phyloP scores from a whole-genome alignment of 106 monocot species.

The Apostasia ramifera region DNA sequence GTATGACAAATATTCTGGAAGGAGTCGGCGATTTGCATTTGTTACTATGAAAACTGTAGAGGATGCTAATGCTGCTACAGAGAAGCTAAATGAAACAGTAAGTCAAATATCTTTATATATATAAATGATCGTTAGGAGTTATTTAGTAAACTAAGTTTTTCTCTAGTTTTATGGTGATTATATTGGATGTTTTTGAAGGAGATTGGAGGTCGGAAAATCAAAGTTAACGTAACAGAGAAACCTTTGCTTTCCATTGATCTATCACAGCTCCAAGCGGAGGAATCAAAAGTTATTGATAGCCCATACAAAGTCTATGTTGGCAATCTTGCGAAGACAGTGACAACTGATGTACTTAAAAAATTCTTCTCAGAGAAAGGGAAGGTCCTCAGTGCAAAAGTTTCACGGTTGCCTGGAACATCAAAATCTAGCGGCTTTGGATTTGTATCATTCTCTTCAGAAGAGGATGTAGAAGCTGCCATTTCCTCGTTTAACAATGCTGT shows the following conservation, averaged over 20 bases:
- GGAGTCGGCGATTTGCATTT: constrained; percentile 88
- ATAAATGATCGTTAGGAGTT: too few species aligned
- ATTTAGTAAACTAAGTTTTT: too few species aligned
- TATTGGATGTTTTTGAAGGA: constrained; percentile 35
- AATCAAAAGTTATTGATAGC: constrained; percentile 77
- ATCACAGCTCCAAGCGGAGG: constrained; percentile 56
- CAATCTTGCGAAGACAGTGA: constrained; percentile 81
- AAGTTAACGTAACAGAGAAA: constrained; percentile 95
- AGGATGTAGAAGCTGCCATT: constrained; percentile 73
- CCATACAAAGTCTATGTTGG: constrained; percentile 95
- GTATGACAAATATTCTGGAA: constrained; percentile 89
- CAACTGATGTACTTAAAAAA: constrained; percentile 50
- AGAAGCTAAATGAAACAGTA: constrained; percentile 85
- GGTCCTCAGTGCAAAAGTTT: constrained; percentile 77
- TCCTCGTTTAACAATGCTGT: constrained; percentile 69
- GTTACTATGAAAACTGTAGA: constrained; percentile 79
- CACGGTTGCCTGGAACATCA: constrained; percentile 68
- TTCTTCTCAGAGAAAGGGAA: constrained; percentile 89
- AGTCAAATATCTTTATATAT: constrained; percentile 1
- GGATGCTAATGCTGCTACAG: constrained; percentile 73
- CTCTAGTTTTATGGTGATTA: neutral
- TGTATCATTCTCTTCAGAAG: constrained; percentile 86
- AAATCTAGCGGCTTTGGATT: constrained; percentile 95
- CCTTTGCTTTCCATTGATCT: constrained; percentile 41
- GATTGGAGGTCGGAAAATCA: constrained; percentile 84